Base-by-base conservation (phyloP, 208 protist species). In the Crithidia bombi region DNA sequence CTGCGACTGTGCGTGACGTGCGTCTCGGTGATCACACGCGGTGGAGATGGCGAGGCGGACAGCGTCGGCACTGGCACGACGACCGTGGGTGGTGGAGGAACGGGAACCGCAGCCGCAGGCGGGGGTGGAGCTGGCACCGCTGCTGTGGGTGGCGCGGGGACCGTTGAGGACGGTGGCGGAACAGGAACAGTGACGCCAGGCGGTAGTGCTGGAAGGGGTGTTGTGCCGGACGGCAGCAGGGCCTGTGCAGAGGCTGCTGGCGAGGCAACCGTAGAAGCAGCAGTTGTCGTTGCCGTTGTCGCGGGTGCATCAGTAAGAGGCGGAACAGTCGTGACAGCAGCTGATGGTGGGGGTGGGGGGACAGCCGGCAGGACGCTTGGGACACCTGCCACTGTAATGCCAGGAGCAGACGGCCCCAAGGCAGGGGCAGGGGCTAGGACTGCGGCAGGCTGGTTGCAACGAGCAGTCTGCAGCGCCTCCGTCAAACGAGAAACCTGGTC, bases 381-480 rank as follows among this genome's bases (percentile, higher is more conserved):
- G 14, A 50, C 32, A 41, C 69, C 56, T 2, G 46, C 59, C 5
- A 43, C 19, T 0, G 32, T 32, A 19, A 65, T 21, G 9, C 30
- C 36, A 6, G 38, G 28, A 36, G 49, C 28, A 14, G 32, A 17
- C 7, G 57, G 36, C 21, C n/a, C n/a, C n/a, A n/a, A n/a, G n/a
- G n/a, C n/a, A n/a, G n/a, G n/a, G n/a, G n/a, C n/a, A n/a, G 21
- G 9, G 3, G 65, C 32, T 23, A 46, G 70, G 21, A 52, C 32
- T 35, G 62, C 23, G 15, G 41, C 32, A 12, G 33, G 66, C n/a
- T 67, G 41, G 26, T 51, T 76, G 50, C 35, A 57, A 23, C 81
- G 82, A 3, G 78, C 75, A 23, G 47, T 46, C 46, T 86, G 68
- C 33, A 83, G 41, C 14, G 82, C 75, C 21, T 93, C 85, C 26